Conservation (phyloP, 345 rosid genomes). For the Rhizophora mangle region DNA sequence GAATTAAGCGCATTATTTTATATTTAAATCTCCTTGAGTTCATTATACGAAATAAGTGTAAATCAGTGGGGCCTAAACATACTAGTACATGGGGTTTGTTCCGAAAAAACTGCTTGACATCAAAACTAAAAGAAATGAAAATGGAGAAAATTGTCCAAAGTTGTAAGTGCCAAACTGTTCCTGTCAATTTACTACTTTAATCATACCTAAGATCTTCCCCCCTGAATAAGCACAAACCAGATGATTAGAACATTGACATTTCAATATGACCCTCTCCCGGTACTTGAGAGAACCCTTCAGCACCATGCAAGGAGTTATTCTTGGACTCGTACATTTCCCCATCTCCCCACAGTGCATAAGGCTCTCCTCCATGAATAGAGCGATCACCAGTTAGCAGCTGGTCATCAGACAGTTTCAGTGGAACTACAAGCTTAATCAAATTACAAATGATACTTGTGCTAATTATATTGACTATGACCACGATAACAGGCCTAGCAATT, state of each 20-base stretch:
- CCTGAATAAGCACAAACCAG: not conserved
- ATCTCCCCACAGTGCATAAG: slow-evolving; percentile 69
- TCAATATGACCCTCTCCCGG: slow-evolving; percentile 34
- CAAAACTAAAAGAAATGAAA: too few species aligned
- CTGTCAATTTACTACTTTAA: not conserved
- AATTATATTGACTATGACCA: slow-evolving; percentile 32
- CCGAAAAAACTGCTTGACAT: too few species aligned
- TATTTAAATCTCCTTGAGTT: too few species aligned
- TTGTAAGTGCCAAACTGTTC: too few species aligned
- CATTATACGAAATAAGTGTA: too few species aligned
- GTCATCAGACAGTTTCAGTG: slow-evolving; percentile 51
- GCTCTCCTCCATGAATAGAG: slow-evolving; percentile 68
- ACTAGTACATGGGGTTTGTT: too few species aligned
- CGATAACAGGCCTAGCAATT: slow-evolving; percentile 45
- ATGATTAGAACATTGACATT: slow-evolving; percentile 34
- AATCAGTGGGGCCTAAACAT: too few species aligned
- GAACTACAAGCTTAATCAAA: slow-evolving; percentile 40
- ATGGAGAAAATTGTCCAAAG: too few species aligned
- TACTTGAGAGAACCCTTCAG: slow-evolving; percentile 34
- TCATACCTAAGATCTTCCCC: not conserved
- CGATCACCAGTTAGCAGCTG: slow-evolving; percentile 54
- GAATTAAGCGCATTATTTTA: too few species aligned
- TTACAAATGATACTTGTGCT: slow-evolving; percentile 45
- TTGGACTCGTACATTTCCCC: slow-evolving; percentile 62
- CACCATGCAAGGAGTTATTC: slow-evolving; percentile 35